Evolutionary conservation across 306 rosid species (phyloP).

Genomic region (Alnus rubra): DNA sequence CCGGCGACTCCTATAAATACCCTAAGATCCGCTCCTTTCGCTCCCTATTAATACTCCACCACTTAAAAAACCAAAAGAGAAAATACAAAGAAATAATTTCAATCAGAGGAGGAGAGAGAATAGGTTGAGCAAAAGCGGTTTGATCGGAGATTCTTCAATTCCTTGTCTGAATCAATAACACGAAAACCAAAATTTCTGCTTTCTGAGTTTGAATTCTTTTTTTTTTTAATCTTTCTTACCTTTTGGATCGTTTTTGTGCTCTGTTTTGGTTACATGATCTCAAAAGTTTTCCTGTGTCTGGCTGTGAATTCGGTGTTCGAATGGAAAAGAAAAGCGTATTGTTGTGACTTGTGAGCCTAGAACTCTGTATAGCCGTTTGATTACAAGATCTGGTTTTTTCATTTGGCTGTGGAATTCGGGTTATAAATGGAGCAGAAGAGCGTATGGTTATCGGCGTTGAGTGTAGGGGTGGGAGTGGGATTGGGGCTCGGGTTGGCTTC

Average conservation of each 20-base stretch:
- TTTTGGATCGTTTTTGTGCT: background rate
- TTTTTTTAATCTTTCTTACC: too few relatives aligned
- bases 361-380: background rate
- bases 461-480: conserved; percentile 90
- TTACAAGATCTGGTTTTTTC: background rate
- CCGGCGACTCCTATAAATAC: conserved; percentile 20
- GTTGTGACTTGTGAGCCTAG: too few relatives aligned
- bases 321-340: background rate
- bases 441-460: conserved; percentile 67
- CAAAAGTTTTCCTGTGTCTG: background rate
- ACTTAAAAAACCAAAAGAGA: background rate
- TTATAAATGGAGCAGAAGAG: conserved; percentile 74
- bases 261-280: too few relatives aligned
- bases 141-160: too few relatives aligned
- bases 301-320: too few relatives aligned
- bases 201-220: background rate
- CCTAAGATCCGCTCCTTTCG: conserved; percentile 45
- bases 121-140: background rate
- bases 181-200: background rate
- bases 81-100: background rate
- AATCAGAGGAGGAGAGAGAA: background rate
- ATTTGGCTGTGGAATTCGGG: background rate
- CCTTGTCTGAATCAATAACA: background rate
- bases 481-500: conserved; percentile 87
- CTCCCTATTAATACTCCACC: background rate